Base-by-base conservation (phyloP, 1,284 basidiomycete species). In the Moniliophthora roreri region DNA sequence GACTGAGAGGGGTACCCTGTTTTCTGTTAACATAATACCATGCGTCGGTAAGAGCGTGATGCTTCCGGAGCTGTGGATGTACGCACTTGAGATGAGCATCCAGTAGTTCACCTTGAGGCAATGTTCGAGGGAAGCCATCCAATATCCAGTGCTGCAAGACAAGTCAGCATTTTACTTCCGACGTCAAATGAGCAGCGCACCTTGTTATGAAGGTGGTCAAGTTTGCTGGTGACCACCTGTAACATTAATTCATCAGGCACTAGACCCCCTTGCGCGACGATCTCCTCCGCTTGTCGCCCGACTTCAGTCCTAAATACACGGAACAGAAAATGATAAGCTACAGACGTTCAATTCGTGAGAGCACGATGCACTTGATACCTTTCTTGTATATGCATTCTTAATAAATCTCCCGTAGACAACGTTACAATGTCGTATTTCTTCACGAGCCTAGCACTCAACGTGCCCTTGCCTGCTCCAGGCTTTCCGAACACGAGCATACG, bases 121-220 rank as follows among this genome's bases (percentile, higher is more conserved):
- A 71, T 2, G 96, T 99, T 37, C 96, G 86, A 28, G 96, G 96
- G 66, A 99, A 99, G 4, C 96, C 96, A 64, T 99, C 96, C 34
- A 99, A 72, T 59, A 98, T 90, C 95, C 95, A 98, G 66, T 91
- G 85, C 82, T 89, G 50, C 37, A 34, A 8, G 16, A 15, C 15
- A 15, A 21, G 8, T 24, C n/a, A 7, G n/a, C 18, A 50, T n/a
- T 9, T 16, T 13, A 16, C 5, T 42, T 11, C 10, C 9, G 38
- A 42, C 15, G 37, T 20, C n/a, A 26, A 13, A 34, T 15, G 20
- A 26, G 36, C 45, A 32, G 23, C 62, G 61, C 66, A 85, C 88
- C 76, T 78, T 85, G 69, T 86, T 81, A 40, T 79, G 78, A 49
- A 92, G 69, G n/a, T 66, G 60, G 54, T 89, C 84, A 4, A 94